phyloP scores from a whole-genome alignment of 441 rosid species.

The Euphorbia celastroides region DNA sequence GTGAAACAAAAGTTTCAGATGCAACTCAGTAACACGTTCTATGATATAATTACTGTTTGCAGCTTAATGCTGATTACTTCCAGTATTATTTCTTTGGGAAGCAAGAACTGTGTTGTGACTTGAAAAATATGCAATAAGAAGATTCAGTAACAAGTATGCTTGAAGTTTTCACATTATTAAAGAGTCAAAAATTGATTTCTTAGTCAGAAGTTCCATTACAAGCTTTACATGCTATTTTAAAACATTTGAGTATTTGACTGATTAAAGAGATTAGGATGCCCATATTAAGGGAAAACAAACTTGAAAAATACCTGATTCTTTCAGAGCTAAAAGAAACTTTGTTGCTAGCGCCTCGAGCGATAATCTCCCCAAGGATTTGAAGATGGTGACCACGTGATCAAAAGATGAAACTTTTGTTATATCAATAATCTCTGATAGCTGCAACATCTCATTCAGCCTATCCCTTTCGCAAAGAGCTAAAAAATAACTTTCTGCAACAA shows the following conservation, averaged over 20 bases:
- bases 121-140: background rate
- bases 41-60: background rate
- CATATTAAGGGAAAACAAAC: slow-evolving; percentile 9
- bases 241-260: background rate
- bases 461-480: slow-evolving; percentile 66
- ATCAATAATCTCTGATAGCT: slow-evolving; percentile 54
- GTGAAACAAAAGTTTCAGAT: background rate
- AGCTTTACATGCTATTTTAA: background rate
- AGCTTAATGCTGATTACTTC: background rate
- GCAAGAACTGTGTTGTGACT: background rate
- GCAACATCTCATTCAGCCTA: slow-evolving; percentile 42
- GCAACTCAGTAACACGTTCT: background rate
- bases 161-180: background rate
- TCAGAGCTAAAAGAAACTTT: slow-evolving; percentile 50
- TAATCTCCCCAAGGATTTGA: slow-evolving; percentile 60
- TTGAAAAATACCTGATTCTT: slow-evolving; percentile 39
- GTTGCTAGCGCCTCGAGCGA: slow-evolving; percentile 42
- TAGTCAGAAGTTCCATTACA: background rate
- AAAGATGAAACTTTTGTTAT: slow-evolving; percentile 51
- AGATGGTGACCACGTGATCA: slow-evolving; percentile 35
- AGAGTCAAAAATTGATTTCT: background rate
- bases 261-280: slow-evolving; percentile 6
- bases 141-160: background rate
- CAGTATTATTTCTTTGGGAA: slow-evolving; percentile 1
- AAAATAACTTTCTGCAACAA: slow-evolving; percentile 62